phyloP scores from a whole-genome alignment of 768 basidiomycete genomes.

The Mycena albidolilacea region DNA sequence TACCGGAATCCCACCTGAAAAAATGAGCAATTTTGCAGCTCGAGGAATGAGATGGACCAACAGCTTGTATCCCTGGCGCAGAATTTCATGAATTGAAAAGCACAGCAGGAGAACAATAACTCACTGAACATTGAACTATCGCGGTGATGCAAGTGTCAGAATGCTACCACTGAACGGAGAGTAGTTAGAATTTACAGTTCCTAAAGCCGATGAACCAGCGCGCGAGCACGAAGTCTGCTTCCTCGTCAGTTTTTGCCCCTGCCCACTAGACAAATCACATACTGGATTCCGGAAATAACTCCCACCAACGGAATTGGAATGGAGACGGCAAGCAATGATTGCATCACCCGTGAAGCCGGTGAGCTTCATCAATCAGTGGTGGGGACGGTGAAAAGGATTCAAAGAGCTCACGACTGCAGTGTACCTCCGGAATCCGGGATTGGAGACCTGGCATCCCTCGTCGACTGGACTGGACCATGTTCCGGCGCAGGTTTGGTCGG shows the following conservation, averaged over 20 bases:
- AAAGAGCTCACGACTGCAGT: not conserved
- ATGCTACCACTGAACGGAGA: not conserved
- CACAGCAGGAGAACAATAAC: not conserved
- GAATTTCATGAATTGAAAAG: not conserved
- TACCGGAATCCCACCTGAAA: conserved; percentile 9
- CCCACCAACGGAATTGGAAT: not conserved
- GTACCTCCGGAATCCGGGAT: not conserved
- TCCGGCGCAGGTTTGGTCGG: conserved; percentile 1
- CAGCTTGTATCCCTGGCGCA: conserved; percentile 6
- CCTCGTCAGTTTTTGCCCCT: not conserved
- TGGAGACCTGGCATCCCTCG: not conserved
- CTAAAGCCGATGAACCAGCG: not conserved
- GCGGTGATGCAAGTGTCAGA: not conserved
- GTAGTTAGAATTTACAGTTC: not conserved
- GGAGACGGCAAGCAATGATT: not conserved
- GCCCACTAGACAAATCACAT: not conserved
- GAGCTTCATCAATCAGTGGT: not conserved
- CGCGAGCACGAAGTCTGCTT: conserved; percentile 2
- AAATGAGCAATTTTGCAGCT: not conserved
- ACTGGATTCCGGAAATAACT: conserved; percentile 6
- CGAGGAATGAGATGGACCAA: not conserved
- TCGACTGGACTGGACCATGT: not conserved
- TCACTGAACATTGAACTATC: conserved; percentile 10
- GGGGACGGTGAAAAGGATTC: not conserved
- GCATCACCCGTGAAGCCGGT: conserved; percentile 5